Percentiles rank a stretch among this genome's conserved stretches.
These are phyloP conservation scores for Pseudogymnoascus verrucosus DNA, from an alignment of 2,329 filamentous ascomycete species.

Conservation along the genomic window DNA sequence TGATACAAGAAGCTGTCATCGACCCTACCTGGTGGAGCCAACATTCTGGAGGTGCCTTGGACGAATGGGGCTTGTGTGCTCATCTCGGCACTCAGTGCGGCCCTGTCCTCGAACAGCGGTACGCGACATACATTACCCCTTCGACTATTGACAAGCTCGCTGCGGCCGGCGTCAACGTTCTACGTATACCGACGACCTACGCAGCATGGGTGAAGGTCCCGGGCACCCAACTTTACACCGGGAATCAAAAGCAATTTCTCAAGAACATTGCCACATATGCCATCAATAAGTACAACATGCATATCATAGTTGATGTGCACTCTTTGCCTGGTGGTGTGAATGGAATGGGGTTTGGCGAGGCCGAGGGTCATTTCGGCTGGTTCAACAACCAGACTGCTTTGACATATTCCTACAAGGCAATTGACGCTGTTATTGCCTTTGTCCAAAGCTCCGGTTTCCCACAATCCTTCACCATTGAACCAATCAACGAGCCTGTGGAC, in stretches of 20 bases:
- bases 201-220: constrained; percentile 31
- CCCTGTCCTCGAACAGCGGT: constrained; percentile 25
- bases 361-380: constrained; percentile 26
- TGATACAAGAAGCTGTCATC: constrained; percentile 25
- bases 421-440: constrained; percentile 27
- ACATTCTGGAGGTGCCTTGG: constrained; percentile 13
- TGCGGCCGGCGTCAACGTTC: constrained; percentile 25
- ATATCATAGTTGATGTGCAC: constrained; percentile 30
- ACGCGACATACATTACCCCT: constrained; percentile 26
- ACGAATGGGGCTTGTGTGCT: constrained; percentile 31
- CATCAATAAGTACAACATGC: constrained; percentile 28
- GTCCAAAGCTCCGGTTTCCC: constrained; percentile 25
- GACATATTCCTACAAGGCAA: constrained; percentile 26
- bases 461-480: constrained; percentile 29
- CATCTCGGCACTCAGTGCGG: constrained; percentile 25
- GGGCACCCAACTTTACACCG: constrained; percentile 27
- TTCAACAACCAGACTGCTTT: constrained; percentile 30
- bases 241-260: constrained; percentile 27
- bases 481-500: constrained; percentile 33
- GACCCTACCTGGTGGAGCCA: constrained; percentile 33
- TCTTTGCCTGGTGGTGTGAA: constrained; percentile 15
- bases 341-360: constrained; percentile 28
- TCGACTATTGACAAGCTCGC: constrained; percentile 29
- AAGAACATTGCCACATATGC: constrained; percentile 29
- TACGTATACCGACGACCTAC: constrained; percentile 32